Evolutionary conservation across 495 filamentous ascomycete species (phyloP).

Genomic region (Lasiosphaeria ovina): DNA sequence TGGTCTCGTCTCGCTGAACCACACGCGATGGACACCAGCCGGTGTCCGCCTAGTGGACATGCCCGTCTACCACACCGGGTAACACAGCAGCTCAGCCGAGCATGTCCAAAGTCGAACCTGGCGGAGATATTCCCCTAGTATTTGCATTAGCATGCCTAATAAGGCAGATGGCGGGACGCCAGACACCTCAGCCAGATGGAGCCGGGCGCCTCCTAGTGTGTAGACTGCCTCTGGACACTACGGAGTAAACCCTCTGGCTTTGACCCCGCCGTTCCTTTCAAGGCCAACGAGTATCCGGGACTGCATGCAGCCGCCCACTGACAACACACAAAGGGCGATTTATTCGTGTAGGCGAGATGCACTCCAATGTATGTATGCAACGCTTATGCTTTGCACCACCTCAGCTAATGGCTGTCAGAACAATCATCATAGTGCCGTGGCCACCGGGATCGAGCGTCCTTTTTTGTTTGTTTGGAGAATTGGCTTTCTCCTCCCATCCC

Average conservation of each 20-base stretch:
- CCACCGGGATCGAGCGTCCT: background rate
- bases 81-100: background rate
- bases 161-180: too few species aligned
- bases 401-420: too few species aligned
- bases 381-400: background rate
- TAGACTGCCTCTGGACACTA: too few species aligned
- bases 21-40: too few species aligned
- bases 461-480: background rate
- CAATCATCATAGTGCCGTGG: background rate
- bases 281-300: background rate
- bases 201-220: too few species aligned
- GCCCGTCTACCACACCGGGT: too few species aligned
- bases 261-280: background rate
- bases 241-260: background rate
- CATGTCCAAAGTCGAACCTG: background rate
- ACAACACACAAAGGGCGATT: background rate
- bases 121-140: background rate
- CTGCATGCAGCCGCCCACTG: conserved; percentile 1
- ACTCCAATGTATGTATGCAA: background rate
- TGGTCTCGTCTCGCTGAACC: background rate
- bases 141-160: too few species aligned
- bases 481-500: background rate
- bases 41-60: too few species aligned
- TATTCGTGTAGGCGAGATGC: background rate
- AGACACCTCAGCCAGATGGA: too few species aligned